Evolutionary conservation across 208 protist species (phyloP), one percentile per base, ranked within the genome.

Genomic region (Endotrypanum monterogeii): DNA sequence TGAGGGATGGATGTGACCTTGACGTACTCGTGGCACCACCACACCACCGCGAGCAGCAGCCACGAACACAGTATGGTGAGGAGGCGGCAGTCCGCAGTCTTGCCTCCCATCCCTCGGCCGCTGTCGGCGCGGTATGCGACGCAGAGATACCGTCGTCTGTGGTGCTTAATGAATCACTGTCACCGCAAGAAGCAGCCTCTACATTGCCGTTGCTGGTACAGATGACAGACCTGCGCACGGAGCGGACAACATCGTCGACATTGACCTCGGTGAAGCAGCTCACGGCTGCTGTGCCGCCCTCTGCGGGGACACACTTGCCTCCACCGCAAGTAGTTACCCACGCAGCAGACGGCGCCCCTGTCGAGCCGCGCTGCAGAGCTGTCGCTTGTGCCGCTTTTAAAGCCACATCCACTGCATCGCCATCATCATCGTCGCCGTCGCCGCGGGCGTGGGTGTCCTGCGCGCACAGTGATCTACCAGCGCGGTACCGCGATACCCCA

Each of bases 401-500:
- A 3, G 20, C 44, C 11, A 35, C 41, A 18, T 3, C n/a, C 16
- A 16, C 54, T 4, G 39, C 32, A 28, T 50, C 68, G n/a, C 25
- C 68, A 37, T 12, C 68, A 32, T 50, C 32, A n/a, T n/a, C 54
- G 54, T 32, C 54, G 62, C 41, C 62, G n/a, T 67, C 41, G 44
- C 62, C 62, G n/a, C 48, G 11, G 70, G 16, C 68, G 82, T 88
- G 84, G 78, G 32, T 63, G 44, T 79, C 82, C 20, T 96, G 91
- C 61, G 20, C 20, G 25, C 73, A 90, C 68, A 86, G 85, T 63
- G 68, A 82, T 23, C 76, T 76, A 0, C 71, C 73, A 28, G 82
- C 84, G 50, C 86, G 92, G 11, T 94, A 93, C 67, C 87, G 92
- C 69, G 84, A 89, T 46, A 72, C 62, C 20, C 75, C 84, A 8